Conservation (phyloP, 495 filamentous ascomycete genomes). For the Xylaria telfairii region DNA sequence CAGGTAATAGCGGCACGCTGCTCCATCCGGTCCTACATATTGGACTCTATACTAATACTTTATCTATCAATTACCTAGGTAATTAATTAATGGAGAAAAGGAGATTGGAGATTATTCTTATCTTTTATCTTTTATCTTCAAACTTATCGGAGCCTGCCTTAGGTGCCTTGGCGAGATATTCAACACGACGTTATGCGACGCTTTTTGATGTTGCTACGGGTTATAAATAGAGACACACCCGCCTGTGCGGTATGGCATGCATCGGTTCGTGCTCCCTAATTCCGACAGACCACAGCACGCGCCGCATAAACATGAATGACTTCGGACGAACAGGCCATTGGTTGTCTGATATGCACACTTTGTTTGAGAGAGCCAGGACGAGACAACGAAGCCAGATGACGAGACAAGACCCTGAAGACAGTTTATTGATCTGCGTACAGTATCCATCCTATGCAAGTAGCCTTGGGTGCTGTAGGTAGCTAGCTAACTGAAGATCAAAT, state of each 20-base stretch:
- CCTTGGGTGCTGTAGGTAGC: no score
- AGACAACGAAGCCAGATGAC: neutral
- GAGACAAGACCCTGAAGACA: neutral
- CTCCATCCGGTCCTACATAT: neutral
- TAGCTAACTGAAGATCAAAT: constrained; percentile 1
- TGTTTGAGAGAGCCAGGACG: neutral
- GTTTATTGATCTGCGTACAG: neutral
- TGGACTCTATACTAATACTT: neutral
- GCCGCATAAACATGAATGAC: no score
- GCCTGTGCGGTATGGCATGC: neutral
- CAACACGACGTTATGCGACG: neutral
- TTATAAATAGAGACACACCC: constrained; percentile 2
- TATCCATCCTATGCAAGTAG: neutral
- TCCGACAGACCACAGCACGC: neutral
- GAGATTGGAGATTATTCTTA: neutral
- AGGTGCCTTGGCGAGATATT: neutral
- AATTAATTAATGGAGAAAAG: neutral
- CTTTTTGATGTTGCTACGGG: neutral
- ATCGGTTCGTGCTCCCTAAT: constrained; percentile 6
- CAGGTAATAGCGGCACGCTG: neutral
- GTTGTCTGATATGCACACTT: neutral
- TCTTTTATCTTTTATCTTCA: neutral
- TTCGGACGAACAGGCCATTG: neutral
- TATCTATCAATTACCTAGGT: no score
- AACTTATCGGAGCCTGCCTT: neutral